Percentiles rank a stretch among this genome's conserved stretches.
phyloP scores from a whole-genome alignment of 108 stramenopile genomes.

The Nitzschia putrida region DNA sequence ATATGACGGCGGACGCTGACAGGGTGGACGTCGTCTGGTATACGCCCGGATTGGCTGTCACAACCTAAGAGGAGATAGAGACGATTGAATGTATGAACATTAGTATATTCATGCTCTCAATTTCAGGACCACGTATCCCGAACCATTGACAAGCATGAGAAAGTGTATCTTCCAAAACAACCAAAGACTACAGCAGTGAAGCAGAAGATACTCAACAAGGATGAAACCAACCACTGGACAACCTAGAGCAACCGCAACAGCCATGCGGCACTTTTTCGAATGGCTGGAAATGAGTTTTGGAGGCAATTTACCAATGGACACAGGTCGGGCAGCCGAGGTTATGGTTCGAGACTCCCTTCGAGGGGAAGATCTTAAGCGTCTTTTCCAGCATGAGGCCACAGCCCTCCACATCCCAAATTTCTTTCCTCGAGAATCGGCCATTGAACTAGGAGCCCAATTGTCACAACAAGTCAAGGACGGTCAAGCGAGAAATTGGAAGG shows the following conservation, averaged over 20 bases:
- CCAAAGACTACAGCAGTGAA: too few species aligned
- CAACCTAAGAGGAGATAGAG: too few species aligned
- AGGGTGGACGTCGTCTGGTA: too few species aligned
- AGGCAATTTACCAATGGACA: constrained; percentile 42
- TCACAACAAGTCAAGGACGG: constrained; percentile 46
- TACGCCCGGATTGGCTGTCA: too few species aligned
- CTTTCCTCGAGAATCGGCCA: constrained; percentile 51
- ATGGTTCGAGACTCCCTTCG: constrained; percentile 19
- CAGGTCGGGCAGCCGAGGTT: constrained; percentile 30
- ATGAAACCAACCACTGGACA: constrained; percentile 2
- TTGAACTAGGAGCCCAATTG: constrained; percentile 51
- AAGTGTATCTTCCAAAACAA: too few species aligned
- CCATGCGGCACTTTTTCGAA: constrained; percentile 42
- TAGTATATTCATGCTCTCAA: too few species aligned
- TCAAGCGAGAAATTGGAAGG: constrained; percentile 31
- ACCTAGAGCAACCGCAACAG: constrained; percentile 16
- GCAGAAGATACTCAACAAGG: neutral
- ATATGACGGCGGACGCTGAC: too few species aligned
- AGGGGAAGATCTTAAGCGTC: constrained; percentile 24
- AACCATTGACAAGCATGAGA: too few species aligned
- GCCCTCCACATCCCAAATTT: constrained; percentile 72
- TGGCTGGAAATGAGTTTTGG: constrained; percentile 53
- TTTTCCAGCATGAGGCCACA: constrained; percentile 64
- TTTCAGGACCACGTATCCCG: too few species aligned
- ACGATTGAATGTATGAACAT: too few species aligned